Conservation (phyloP, 2,329 filamentous ascomycete species). For the Xylaria hypoxylon region DNA sequence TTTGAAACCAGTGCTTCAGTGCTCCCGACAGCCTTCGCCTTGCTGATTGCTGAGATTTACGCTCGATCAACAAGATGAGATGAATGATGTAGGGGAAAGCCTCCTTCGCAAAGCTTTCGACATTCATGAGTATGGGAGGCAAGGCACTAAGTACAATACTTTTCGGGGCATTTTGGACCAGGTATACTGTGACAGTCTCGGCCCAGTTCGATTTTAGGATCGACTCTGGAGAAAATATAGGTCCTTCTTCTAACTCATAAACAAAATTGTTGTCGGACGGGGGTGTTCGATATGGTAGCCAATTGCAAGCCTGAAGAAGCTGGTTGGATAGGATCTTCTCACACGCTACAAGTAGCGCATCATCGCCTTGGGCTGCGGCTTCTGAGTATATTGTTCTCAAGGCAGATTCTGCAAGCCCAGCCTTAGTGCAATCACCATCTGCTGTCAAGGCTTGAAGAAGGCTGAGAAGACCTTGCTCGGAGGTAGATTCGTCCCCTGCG, state of each 20-base stretch:
- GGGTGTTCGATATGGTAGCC: constrained; percentile 66
- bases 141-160: constrained; percentile 78
- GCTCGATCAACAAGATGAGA: constrained; percentile 77
- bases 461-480: constrained; percentile 72
- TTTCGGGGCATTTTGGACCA: constrained; percentile 69
- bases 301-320: constrained; percentile 66
- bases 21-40: constrained; percentile 74
- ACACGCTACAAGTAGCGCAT: constrained; percentile 62
- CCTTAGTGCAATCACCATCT: constrained; percentile 65
- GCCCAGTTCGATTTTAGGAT: constrained; percentile 69
- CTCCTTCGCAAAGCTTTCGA: constrained; percentile 77
- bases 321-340: constrained; percentile 64
- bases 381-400: constrained; percentile 68
- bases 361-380: constrained; percentile 60
- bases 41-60: constrained; percentile 68
- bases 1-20: constrained; percentile 72
- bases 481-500: constrained; percentile 63
- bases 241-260: constrained; percentile 43
- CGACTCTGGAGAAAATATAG: constrained; percentile 53
- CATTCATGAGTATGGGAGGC: constrained; percentile 71
- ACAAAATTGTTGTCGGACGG: constrained; percentile 62
- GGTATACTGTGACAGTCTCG: constrained; percentile 67
- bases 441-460: constrained; percentile 72
- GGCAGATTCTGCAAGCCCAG: constrained; percentile 71
- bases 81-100: constrained; percentile 89